phyloP scores from a whole-genome alignment of 2,329 filamentous ascomycete species.

The Geosmithia putterillii region DNA sequence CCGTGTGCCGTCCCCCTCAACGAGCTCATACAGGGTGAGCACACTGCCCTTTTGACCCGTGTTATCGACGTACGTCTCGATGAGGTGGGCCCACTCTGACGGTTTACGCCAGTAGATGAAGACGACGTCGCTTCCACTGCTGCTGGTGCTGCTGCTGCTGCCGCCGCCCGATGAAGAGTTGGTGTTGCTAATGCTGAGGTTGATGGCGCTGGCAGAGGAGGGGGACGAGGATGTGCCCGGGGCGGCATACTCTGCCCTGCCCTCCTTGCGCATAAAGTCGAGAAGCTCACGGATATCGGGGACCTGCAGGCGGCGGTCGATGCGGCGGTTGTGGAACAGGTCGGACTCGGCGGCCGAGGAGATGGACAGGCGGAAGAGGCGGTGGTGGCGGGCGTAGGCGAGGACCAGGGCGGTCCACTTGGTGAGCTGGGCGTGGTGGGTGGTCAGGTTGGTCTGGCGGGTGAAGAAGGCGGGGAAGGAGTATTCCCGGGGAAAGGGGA shows the following conservation, averaged over 20 bases:
- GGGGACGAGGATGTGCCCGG: no score
- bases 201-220: neutral
- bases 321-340: conserved; percentile 44
- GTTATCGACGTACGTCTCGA: conserved; percentile 74
- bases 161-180: conserved; percentile 7
- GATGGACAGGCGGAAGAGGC: conserved; percentile 63
- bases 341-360: conserved; percentile 36
- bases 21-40: conserved; percentile 83
- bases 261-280: conserved; percentile 45
- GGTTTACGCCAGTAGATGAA: conserved; percentile 79
- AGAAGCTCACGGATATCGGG: conserved; percentile 45
- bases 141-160: conserved; percentile 12
- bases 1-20: conserved; percentile 69
- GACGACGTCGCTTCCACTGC: conserved; percentile 34
- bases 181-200: no score
- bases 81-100: conserved; percentile 76
- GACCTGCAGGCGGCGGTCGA: conserved; percentile 37
- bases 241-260: conserved; percentile 58
- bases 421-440: conserved; percentile 60
- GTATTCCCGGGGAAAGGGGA: conserved; percentile 53
- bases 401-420: conserved; percentile 86
- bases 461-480: conserved; percentile 80
- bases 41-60: conserved; percentile 84
- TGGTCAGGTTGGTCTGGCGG: conserved; percentile 61
- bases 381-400: conserved; percentile 68